Conservation (phyloP, 495 filamentous ascomycete species). For the Annulohypoxylon bovei region DNA sequence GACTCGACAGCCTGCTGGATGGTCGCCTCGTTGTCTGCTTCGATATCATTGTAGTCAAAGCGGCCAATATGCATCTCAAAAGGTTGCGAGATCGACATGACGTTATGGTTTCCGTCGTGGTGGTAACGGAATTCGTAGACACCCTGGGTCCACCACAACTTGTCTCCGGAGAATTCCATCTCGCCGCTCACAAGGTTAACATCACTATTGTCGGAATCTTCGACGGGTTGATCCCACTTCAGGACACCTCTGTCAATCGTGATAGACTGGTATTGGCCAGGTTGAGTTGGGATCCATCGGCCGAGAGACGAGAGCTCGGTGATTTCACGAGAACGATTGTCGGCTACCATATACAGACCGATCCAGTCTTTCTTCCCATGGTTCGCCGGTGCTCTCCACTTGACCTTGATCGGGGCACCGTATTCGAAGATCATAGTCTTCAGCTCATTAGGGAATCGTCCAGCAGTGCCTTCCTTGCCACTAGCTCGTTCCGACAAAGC, state of each 20-base stretch:
- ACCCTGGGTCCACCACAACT: slow-evolving; percentile 95
- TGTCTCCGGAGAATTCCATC: slow-evolving; percentile 89
- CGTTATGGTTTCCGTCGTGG: slow-evolving; percentile 91
- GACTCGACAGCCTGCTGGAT: slow-evolving; percentile 69
- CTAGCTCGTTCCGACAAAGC: slow-evolving; percentile 61
- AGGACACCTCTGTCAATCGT: slow-evolving; percentile 83
- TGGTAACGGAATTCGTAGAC: slow-evolving; percentile 98
- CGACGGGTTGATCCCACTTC: slow-evolving; percentile 66
- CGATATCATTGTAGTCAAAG: slow-evolving; percentile 74
- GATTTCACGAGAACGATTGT: slow-evolving; percentile 85
- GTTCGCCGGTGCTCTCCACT: slow-evolving; percentile 90
- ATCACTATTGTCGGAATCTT: slow-evolving; percentile 60
- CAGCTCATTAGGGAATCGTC: slow-evolving; percentile 59
- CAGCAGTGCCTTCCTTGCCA: slow-evolving; percentile 57
- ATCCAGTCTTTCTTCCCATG: slow-evolving; percentile 97
- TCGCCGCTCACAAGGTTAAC: slow-evolving; percentile 73
- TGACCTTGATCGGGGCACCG: slow-evolving; percentile 87
- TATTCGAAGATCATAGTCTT: slow-evolving; percentile 86
- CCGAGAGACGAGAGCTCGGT: slow-evolving; percentile 87
- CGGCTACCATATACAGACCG: slow-evolving; percentile 91
- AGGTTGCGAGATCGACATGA: slow-evolving; percentile 94
- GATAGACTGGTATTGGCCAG: slow-evolving; percentile 78
- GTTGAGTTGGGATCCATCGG: slow-evolving; percentile 85
- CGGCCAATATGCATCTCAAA: slow-evolving; percentile 87
- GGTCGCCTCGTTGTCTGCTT: slow-evolving; percentile 45